phyloP scores from a whole-genome alignment of 2,329 filamentous ascomycete genomes.

The Periconia digitata region DNA sequence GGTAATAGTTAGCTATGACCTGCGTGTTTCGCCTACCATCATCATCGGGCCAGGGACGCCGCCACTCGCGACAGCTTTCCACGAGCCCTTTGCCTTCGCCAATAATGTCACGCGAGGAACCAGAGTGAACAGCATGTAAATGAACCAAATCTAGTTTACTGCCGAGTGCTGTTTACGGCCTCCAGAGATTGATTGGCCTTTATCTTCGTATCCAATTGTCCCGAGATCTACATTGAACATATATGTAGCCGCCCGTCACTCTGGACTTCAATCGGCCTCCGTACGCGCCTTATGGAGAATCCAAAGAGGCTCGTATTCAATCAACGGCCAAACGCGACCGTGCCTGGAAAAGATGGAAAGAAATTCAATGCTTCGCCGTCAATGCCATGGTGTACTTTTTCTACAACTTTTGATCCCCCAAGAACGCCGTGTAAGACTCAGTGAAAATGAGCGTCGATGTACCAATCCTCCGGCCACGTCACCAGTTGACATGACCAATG shows the following conservation, averaged over 20 bases:
- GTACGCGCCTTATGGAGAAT: background rate
- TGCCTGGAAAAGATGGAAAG: too few species aligned
- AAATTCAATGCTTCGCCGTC: background rate
- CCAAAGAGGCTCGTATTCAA: too few species aligned
- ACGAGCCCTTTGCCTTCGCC: too few species aligned
- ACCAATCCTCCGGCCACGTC: background rate
- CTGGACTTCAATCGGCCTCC: background rate
- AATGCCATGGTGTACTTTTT: background rate
- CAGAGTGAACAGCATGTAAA: too few species aligned
- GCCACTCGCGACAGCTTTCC: background rate
- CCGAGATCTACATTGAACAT: background rate
- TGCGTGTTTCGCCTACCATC: background rate
- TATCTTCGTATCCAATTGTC: background rate
- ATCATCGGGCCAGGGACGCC: background rate
- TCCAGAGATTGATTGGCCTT: background rate
- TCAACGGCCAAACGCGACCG: too few species aligned
- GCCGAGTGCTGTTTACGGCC: background rate
- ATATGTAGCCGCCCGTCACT: background rate
- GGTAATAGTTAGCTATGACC: background rate
- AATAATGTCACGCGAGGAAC: too few species aligned
- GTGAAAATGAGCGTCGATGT: background rate
- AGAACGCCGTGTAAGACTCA: background rate
- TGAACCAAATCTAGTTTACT: background rate
- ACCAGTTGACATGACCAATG: background rate
- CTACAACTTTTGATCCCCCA: conserved; percentile 3